Evolutionary conservation across 2,329 filamentous ascomycete genomes (phyloP), one percentile per base, ranked within the genome.

Genomic region (Macroventuria anomochaeta): DNA sequence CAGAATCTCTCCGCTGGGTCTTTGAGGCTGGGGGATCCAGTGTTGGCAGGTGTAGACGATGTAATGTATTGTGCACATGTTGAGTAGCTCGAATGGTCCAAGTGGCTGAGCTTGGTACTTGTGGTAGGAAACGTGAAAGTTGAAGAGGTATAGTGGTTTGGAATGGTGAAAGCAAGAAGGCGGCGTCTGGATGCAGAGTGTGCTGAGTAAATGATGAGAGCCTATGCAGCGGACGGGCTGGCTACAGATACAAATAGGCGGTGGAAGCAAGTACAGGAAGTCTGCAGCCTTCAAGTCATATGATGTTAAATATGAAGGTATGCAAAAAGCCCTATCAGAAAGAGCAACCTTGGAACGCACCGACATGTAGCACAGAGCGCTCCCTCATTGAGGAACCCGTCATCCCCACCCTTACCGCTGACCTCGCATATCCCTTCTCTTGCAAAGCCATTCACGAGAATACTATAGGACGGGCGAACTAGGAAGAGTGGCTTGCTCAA

Each of bases 31-130:
- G 17, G 68, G 60, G 11, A 71, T 58, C 70, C 70, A 72, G 57
- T 71, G 67, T 36, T 64, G 61, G 55, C 70, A 72, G 37, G 60
- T 51, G 47, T 71, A 64, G 39, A 72, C 56, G 18, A 68, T 71
- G 52, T 72, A 72, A 13, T 66, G 53, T 11, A 72, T 69, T 43
- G 62, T 65, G 55, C 70, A 72, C 70, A 72, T 52, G 5, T 42
- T 65, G 53, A 17, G 17, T 25, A 12, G 10, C 11, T 6, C 7
- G 15, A 28, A 37, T 3, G 5, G 25, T 21, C 7, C 17, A 11
- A 31, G 12, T 39, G 13, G 6, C 5, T 4, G 1, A 5, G 11
- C 7, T 15, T 31, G n/a, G 3, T 8, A 15, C 3, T 20, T 33
- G 15, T 39, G 8, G 6, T 20, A 7, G n/a, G 26, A 20, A 10